Evolutionary conservation across 495 filamentous ascomycete genomes (phyloP).

Genomic region (Corynascus novoguineensis): DNA sequence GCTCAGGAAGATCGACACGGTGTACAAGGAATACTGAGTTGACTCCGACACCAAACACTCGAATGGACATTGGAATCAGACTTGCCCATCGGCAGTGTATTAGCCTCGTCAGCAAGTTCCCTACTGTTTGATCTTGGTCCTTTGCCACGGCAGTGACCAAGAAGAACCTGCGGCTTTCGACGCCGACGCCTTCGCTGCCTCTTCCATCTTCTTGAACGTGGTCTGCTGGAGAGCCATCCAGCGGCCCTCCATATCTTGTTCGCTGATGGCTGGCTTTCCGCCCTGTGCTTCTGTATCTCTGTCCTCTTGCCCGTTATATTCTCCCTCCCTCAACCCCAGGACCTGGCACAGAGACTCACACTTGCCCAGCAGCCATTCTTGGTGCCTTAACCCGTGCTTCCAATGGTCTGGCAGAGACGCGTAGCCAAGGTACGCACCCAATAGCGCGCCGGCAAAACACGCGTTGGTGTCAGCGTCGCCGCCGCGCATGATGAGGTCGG

Average conservation of each 20-base stretch:
- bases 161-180: too few species aligned
- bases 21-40: too few species aligned
- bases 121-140: background rate
- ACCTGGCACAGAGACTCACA: constrained; percentile 24
- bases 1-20: too few species aligned
- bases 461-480: constrained; percentile 50
- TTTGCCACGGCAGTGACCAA: constrained; percentile 11
- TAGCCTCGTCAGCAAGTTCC: background rate
- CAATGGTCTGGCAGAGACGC: constrained; percentile 37
- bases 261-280: constrained; percentile 22
- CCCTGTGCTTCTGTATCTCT: constrained; percentile 29
- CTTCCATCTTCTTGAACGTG: constrained; percentile 22
- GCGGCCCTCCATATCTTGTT: constrained; percentile 30
- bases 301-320: constrained; percentile 28
- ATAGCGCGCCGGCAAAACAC: constrained; percentile 41
- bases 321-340: constrained; percentile 27
- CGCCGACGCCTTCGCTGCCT: constrained; percentile 9
- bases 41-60: too few species aligned
- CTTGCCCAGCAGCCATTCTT: constrained; percentile 38
- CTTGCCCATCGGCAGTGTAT: too few species aligned
- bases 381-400: constrained; percentile 37
- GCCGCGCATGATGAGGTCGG: constrained; percentile 42
- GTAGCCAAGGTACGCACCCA: constrained; percentile 42
- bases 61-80: too few species aligned
- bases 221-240: constrained; percentile 30